Percentiles rank a stretch among this genome's conserved stretches.
These are phyloP conservation scores for Dictyostelium brefeldianum DNA, from an alignment of 78 protist genomes.

Conservation along the genomic window DNA sequence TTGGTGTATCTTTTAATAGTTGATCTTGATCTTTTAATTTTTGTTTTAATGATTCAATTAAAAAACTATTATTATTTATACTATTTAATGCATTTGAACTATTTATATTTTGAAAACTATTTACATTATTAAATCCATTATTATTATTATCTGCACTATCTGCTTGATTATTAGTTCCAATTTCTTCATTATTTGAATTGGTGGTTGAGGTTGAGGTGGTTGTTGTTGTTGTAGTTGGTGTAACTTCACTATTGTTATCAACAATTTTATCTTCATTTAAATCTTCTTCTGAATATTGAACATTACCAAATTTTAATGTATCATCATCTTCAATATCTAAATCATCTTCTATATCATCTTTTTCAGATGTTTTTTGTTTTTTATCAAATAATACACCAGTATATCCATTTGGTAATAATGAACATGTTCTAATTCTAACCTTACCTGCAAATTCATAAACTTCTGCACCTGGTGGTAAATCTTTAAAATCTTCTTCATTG, in stretches of 20 bases:
- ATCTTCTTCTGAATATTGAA: constrained; percentile 61
- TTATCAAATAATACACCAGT: constrained; percentile 19
- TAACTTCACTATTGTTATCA: not conserved
- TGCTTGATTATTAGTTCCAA: not conserved
- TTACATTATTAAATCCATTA: not conserved
- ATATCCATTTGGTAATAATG: constrained; percentile 16
- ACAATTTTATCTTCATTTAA: not conserved
- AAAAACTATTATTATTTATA: constrained; percentile 3
- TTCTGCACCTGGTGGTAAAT: constrained; percentile 56
- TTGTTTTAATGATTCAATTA: constrained; percentile 61
- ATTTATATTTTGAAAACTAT: not conserved
- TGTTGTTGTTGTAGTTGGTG: not conserved
- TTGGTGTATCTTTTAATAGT: constrained; percentile 35
- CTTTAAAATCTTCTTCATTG: constrained; percentile 27
- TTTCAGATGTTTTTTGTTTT: not conserved
- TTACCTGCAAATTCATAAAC: constrained; percentile 31
- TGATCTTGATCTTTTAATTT: constrained; percentile 65
- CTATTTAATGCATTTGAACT: not conserved
- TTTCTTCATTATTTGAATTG: not conserved
- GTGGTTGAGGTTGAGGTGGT: too few species aligned
- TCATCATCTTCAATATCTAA: constrained; percentile 75
- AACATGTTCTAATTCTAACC: constrained; percentile 41
- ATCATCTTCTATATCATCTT: constrained; percentile 34
- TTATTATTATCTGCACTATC: not conserved
- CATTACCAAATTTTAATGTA: constrained; percentile 38